phyloP scores from a whole-genome alignment of 2,329 filamentous ascomycete genomes.

The Claviceps lovelessii region DNA sequence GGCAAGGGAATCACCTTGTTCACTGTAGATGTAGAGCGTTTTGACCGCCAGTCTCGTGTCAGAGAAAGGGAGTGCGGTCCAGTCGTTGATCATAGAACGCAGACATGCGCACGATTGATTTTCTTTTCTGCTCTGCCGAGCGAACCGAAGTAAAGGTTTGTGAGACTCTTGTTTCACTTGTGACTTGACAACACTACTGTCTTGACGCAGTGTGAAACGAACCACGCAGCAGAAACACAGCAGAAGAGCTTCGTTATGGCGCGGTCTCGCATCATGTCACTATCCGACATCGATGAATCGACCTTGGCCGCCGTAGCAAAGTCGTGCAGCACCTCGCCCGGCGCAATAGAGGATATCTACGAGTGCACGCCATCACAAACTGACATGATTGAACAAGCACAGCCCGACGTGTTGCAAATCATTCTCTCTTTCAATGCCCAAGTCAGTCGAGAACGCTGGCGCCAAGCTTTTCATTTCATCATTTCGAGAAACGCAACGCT shows the following conservation, averaged over 20 bases:
- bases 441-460: not conserved
- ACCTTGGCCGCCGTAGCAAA: not conserved
- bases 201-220: too few relatives aligned
- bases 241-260: not conserved
- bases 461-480: not conserved
- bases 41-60: too few relatives aligned
- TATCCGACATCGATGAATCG: not conserved
- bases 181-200: too few relatives aligned
- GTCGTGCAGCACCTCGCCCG: not conserved
- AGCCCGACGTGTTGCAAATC: not conserved
- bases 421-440: not conserved
- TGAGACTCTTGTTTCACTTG: too few relatives aligned
- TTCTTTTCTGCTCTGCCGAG: too few relatives aligned
- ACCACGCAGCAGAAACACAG: too few relatives aligned
- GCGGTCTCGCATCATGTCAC: not conserved
- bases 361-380: not conserved
- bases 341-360: constrained; percentile 1
- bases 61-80: too few relatives aligned
- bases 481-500: not conserved
- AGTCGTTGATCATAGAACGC: too few relatives aligned
- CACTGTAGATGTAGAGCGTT: not conserved
- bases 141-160: too few relatives aligned
- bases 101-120: too few relatives aligned
- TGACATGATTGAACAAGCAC: not conserved
- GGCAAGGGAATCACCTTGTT: not conserved